These are phyloP conservation scores for Euphorbia lathyris DNA, from an alignment of 345 rosid genomes.

Conservation along the genomic window DNA sequence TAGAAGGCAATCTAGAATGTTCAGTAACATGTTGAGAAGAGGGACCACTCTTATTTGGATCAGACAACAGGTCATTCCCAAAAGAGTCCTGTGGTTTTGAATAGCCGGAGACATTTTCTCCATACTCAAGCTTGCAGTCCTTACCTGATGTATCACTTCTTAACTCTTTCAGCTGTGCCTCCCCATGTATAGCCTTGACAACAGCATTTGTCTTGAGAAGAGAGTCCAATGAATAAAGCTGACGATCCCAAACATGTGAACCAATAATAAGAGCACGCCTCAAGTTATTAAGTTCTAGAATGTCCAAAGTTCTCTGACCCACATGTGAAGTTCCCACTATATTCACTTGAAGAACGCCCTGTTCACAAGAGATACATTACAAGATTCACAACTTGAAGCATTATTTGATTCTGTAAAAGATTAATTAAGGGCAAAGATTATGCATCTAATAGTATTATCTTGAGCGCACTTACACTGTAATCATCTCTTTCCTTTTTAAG, in stretches of 20 bases:
- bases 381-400: slow-evolving; percentile 9
- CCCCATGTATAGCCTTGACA: slow-evolving; percentile 35
- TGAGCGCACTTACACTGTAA: slow-evolving; percentile 51
- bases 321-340: slow-evolving; percentile 39
- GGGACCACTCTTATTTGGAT: slow-evolving; percentile 26
- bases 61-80: slow-evolving; percentile 23
- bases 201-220: slow-evolving; percentile 47
- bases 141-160: slow-evolving; percentile 23
- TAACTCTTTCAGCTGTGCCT: slow-evolving; percentile 30
- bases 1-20: slow-evolving; percentile 23
- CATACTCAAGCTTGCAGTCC: slow-evolving; percentile 28
- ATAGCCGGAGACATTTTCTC: slow-evolving; percentile 24
- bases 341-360: slow-evolving; percentile 60
- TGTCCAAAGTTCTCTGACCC: slow-evolving; percentile 50
- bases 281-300: slow-evolving; percentile 68
- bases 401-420: neutral
- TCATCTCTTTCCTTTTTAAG: slow-evolving; percentile 60
- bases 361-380: slow-evolving; percentile 17
- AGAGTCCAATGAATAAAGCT: slow-evolving; percentile 61
- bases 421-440: neutral
- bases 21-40: slow-evolving; percentile 26
- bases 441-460: neutral
- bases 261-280: slow-evolving; percentile 67
- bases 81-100: slow-evolving; percentile 29
- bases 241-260: slow-evolving; percentile 76